These are phyloP conservation scores for Dictyostelium firmibasis DNA, from an alignment of 78 protist genomes.

Conservation along the genomic window DNA sequence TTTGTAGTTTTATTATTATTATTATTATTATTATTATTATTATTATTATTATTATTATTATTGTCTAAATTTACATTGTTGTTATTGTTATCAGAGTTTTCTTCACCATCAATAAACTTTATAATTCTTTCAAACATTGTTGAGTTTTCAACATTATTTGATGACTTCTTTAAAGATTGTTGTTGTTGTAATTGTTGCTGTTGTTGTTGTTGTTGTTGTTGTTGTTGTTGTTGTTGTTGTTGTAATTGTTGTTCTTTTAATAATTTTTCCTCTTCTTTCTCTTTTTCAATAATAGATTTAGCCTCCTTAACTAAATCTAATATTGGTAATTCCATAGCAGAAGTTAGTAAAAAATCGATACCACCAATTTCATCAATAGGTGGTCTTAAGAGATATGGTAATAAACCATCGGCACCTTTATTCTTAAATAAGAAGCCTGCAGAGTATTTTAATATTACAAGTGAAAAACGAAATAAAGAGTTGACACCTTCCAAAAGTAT, in stretches of 20 bases:
- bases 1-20: not conserved
- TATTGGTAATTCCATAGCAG: constrained; percentile 30
- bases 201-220: not conserved
- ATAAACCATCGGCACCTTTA: constrained; percentile 72
- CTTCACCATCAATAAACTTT: constrained; percentile 9
- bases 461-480: constrained; percentile 45
- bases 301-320: constrained; percentile 9
- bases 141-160: not conserved
- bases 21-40: not conserved
- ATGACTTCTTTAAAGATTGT: not conserved
- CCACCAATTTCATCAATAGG: constrained; percentile 71
- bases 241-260: not conserved
- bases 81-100: not conserved
- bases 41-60: not conserved
- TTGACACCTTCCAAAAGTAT: constrained; percentile 54
- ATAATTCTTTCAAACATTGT: constrained; percentile 34
- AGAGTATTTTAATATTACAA: constrained; percentile 20
- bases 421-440: constrained; percentile 1
- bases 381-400: constrained; percentile 57
- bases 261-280: not conserved
- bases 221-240: constrained; percentile 8
- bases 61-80: not conserved
- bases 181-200: constrained; percentile 25
- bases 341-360: constrained; percentile 11
- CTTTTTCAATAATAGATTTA: not conserved